These are phyloP conservation scores for Cryptosporidium baileyi DNA, from an alignment of 169 alveolate genomes.

Conservation along the genomic window DNA sequence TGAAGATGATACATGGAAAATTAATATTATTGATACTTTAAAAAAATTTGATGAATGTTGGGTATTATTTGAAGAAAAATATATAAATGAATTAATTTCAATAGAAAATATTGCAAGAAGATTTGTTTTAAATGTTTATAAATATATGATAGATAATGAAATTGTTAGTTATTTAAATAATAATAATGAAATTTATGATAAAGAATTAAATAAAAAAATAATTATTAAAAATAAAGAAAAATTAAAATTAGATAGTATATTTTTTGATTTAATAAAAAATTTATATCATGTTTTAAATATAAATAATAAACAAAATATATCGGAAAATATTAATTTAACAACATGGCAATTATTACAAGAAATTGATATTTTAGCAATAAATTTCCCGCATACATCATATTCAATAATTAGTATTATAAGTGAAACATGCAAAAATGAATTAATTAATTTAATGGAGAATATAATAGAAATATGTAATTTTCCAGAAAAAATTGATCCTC, in stretches of 20 bases:
- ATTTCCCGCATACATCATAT: background rate
- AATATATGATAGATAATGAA: slow-evolving; percentile 7
- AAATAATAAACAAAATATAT: background rate
- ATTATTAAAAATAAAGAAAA: background rate
- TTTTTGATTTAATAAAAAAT: slow-evolving; percentile 9
- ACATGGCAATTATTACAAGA: slow-evolving; percentile 47
- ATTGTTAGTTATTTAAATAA: background rate
- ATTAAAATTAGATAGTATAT: background rate
- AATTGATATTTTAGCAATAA: background rate
- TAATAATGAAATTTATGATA: background rate
- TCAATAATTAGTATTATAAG: slow-evolving; percentile 34
- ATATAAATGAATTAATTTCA: slow-evolving; percentile 32
- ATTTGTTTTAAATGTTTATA: slow-evolving; percentile 12
- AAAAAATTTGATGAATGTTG: slow-evolving; percentile 33
- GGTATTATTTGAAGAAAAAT: slow-evolving; percentile 24
- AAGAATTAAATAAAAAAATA: background rate
- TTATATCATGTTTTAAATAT: slow-evolving; percentile 18
- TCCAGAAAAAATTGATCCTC: slow-evolving; percentile 67
- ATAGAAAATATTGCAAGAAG: slow-evolving; percentile 52
- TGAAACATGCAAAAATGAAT: background rate
- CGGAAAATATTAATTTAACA: slow-evolving; percentile 21
- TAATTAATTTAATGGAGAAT: background rate
- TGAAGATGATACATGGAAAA: slow-evolving; percentile 33
- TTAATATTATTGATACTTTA: slow-evolving; percentile 1
- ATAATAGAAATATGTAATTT: slow-evolving; percentile 6